Evolutionary conservation across 345 rosid genomes (phyloP).

Genomic region (Eucalyptus viminalis): DNA sequence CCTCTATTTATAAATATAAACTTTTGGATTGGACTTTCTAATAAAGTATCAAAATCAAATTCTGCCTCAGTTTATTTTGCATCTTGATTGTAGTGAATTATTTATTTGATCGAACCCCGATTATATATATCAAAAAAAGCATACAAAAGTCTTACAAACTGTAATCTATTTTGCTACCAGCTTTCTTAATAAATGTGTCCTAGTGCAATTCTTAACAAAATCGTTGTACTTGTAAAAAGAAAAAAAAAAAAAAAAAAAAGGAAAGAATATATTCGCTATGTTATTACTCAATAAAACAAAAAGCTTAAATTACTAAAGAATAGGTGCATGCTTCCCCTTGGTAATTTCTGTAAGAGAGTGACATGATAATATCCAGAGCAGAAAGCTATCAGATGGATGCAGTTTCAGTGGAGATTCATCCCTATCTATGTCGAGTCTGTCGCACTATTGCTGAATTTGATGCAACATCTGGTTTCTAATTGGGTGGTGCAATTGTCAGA

Average conservation of each 20-base stretch:
- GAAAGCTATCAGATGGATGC: neutral
- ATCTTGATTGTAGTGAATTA: neutral
- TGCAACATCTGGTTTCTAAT: neutral
- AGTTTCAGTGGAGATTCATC: neutral
- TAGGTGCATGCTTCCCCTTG: neutral
- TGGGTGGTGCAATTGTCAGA: neutral
- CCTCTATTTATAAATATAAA: neutral
- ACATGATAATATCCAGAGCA: neutral
- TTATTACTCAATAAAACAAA: neutral
- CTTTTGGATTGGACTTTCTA: neutral
- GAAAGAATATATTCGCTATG: neutral
- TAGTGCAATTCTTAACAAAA: neutral
- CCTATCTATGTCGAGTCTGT: neutral
- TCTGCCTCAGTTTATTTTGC: rapidly evolving
- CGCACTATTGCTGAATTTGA: neutral
- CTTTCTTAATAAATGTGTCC: neutral
- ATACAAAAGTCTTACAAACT: neutral
- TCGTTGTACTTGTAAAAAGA: neutral
- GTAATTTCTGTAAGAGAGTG: neutral
- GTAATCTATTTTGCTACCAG: neutral
- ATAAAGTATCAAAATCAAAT: rapidly evolving
- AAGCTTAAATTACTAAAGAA: neutral
- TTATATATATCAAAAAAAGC: neutral
- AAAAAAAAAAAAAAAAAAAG: neutral
- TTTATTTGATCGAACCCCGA: neutral